Conservation (phyloP, 108 stramenopile genomes). For the Ochromonas danica region DNA sequence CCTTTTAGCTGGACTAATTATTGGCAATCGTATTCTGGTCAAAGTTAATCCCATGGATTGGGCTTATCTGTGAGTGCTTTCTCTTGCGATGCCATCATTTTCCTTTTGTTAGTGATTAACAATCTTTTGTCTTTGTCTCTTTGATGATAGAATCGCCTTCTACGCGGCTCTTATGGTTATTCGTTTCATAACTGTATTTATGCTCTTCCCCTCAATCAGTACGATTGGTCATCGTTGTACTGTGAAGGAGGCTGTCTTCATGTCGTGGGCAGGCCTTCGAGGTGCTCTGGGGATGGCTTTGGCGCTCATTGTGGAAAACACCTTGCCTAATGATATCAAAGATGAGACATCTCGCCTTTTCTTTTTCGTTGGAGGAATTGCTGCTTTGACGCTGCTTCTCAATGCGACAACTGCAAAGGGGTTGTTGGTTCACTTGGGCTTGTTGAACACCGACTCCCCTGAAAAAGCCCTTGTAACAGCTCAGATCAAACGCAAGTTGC, state of each 20-base stretch:
- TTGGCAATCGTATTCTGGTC: slow-evolving; percentile 52
- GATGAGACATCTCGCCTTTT: slow-evolving; percentile 40
- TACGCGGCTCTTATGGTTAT: slow-evolving; percentile 65
- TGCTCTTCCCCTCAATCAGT: slow-evolving; percentile 63
- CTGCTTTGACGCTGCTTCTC: slow-evolving; percentile 62
- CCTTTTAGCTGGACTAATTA: slow-evolving; percentile 76
- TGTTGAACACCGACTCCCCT: slow-evolving; percentile 25
- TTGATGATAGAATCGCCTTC: too few species aligned
- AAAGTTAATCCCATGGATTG: slow-evolving; percentile 59
- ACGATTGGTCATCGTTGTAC: slow-evolving; percentile 30
- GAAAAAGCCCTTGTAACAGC: slow-evolving; percentile 22
- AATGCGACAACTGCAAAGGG: slow-evolving; percentile 54
- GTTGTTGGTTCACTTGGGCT: slow-evolving; percentile 44
- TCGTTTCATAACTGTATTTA: slow-evolving; percentile 58
- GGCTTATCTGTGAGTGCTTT: slow-evolving; percentile 47
- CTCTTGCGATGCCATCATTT: too few species aligned
- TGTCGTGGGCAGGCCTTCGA: slow-evolving; percentile 56
- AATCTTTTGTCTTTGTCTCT: too few species aligned
- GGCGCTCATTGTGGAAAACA: slow-evolving; percentile 53
- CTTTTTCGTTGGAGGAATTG: slow-evolving; percentile 60
- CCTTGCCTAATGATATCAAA: slow-evolving; percentile 7
- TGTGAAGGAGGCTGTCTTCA: slow-evolving; percentile 39
- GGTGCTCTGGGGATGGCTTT: slow-evolving; percentile 67
- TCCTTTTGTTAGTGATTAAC: too few species aligned
- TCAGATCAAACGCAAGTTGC: slow-evolving; percentile 9